phyloP scores from a whole-genome alignment of 202 grass and related monocot species.

The Cymbopogon flexuosus region DNA sequence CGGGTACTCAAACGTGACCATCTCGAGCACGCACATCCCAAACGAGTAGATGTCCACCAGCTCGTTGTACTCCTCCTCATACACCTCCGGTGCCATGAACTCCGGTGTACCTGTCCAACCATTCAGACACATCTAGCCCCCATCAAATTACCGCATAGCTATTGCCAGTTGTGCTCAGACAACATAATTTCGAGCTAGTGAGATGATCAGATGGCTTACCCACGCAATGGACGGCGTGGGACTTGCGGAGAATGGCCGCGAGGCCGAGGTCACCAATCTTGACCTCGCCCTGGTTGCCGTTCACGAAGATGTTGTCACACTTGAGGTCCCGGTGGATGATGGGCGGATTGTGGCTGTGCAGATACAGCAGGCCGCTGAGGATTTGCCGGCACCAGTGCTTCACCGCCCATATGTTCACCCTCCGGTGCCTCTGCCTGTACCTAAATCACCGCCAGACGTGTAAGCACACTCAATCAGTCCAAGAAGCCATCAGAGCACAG shows the following conservation, averaged over 20 bases:
- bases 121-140: not conserved
- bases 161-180: not conserved
- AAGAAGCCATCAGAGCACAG: constrained; percentile 7
- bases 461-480: not conserved
- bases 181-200: not conserved
- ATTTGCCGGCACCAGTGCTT: constrained; percentile 99
- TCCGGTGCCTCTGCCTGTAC: constrained; percentile 74
- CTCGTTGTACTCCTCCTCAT: constrained; percentile 93
- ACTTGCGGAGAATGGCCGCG: constrained; percentile 86
- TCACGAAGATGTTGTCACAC: constrained; percentile 97
- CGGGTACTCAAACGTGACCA: constrained; percentile 93
- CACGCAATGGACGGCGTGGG: constrained; percentile 84
- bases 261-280: constrained; percentile 97
- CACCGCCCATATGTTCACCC: constrained; percentile 75
- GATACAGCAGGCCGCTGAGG: constrained; percentile 69
- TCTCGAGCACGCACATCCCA: constrained; percentile 95
- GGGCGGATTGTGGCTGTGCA: constrained; percentile 84
- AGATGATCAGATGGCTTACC: constrained; percentile 38
- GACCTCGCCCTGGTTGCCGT: constrained; percentile 89
- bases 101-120: constrained; percentile 66
- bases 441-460: constrained; percentile 39
- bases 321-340: constrained; percentile 98
- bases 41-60: constrained; percentile 96
- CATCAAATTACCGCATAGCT: constrained; percentile 20
- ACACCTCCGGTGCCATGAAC: constrained; percentile 99